phyloP scores from a whole-genome alignment of 2,329 filamentous ascomycete species.

The Knufia petricola region DNA sequence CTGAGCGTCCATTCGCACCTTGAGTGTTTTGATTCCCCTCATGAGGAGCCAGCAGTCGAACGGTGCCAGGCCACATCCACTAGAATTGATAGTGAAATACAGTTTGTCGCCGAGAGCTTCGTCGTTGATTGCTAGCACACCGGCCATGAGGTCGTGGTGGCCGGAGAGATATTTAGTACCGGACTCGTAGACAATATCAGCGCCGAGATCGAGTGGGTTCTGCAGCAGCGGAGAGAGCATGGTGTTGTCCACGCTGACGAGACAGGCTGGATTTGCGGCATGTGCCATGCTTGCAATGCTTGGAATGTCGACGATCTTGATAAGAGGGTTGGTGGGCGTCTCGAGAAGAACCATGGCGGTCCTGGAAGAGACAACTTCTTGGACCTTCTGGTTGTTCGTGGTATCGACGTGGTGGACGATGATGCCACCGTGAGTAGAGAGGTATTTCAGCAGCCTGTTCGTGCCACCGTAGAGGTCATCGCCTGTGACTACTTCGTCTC shows the following conservation, averaged over 20 bases:
- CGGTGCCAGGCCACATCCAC: conserved; percentile 84
- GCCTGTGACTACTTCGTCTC: conserved; percentile 93
- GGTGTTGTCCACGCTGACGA: conserved; percentile 94
- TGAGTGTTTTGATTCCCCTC: conserved; percentile 89
- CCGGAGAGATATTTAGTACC: conserved; percentile 97
- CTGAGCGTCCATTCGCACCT: conserved; percentile 98
- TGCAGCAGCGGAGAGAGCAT: conserved; percentile 94
- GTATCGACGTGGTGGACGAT: conserved; percentile 95
- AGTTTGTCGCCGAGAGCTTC: conserved; percentile 71
- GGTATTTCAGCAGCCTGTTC: conserved; percentile 83
- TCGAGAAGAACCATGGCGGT: conserved; percentile 94
- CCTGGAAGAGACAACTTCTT: conserved; percentile 60
- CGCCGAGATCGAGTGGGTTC: conserved; percentile 88
- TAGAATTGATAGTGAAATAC: conserved; percentile 95
- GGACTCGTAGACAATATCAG: conserved; percentile 93
- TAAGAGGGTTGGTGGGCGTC: conserved; percentile 92
- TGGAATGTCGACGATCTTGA: conserved; percentile 92
- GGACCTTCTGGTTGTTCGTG: conserved; percentile 63
- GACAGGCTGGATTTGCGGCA: conserved; percentile 62
- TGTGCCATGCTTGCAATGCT: conserved; percentile 69
- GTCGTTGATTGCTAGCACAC: conserved; percentile 88
- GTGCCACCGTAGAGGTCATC: conserved; percentile 96
- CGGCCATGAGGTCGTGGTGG: conserved; percentile 98
- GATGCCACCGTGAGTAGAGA: conserved; percentile 82
- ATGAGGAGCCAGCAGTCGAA: conserved; percentile 95